Conservation (phyloP, 495 filamentous ascomycete species). For the Penicillium herquei region DNA sequence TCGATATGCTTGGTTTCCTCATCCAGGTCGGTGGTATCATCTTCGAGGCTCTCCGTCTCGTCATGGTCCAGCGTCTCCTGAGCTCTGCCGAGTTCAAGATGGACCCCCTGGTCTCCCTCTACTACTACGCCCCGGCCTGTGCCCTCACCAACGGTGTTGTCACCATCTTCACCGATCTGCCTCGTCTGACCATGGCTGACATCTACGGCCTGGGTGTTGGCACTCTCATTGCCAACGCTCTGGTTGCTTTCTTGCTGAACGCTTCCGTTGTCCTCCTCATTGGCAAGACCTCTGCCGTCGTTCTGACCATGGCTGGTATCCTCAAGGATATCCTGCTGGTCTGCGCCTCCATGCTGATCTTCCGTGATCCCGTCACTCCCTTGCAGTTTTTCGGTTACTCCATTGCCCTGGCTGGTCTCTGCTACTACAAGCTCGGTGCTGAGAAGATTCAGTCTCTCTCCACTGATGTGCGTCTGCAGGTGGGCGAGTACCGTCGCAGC, state of each 20-base stretch:
- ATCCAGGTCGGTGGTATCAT: slow-evolving; percentile 75
- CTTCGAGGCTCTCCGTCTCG: slow-evolving; percentile 83
- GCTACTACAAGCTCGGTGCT: slow-evolving; percentile 90
- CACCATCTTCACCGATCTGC: slow-evolving; percentile 71
- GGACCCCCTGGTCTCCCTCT: slow-evolving; percentile 88
- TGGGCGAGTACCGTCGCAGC: slow-evolving; percentile 51
- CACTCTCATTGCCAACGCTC: slow-evolving; percentile 73
- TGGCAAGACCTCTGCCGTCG: slow-evolving; percentile 90
- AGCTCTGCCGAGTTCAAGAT: slow-evolving; percentile 90
- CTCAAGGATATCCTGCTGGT: slow-evolving; percentile 96
- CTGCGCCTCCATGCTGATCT: slow-evolving; percentile 79
- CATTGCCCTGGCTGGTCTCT: slow-evolving; percentile 80
- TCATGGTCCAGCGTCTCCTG: slow-evolving; percentile 82
- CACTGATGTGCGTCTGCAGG: slow-evolving; percentile 51
- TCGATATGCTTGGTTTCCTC: slow-evolving; percentile 76
- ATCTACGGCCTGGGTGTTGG: slow-evolving; percentile 68
- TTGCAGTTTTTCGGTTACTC: slow-evolving; percentile 90
- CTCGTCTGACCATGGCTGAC: slow-evolving; percentile 63
- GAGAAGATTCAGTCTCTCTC: slow-evolving; percentile 70
- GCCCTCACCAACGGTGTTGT: slow-evolving; percentile 76
- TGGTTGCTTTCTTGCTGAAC: slow-evolving; percentile 80
- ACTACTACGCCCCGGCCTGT: slow-evolving; percentile 90
- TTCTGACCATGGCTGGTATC: slow-evolving; percentile 91
- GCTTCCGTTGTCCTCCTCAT: slow-evolving; percentile 89
- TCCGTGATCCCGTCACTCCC: slow-evolving; percentile 71